These are phyloP conservation scores for Sporothrix sp. DNA, from an alignment of 2,329 filamentous ascomycete species.

Conservation along the genomic window DNA sequence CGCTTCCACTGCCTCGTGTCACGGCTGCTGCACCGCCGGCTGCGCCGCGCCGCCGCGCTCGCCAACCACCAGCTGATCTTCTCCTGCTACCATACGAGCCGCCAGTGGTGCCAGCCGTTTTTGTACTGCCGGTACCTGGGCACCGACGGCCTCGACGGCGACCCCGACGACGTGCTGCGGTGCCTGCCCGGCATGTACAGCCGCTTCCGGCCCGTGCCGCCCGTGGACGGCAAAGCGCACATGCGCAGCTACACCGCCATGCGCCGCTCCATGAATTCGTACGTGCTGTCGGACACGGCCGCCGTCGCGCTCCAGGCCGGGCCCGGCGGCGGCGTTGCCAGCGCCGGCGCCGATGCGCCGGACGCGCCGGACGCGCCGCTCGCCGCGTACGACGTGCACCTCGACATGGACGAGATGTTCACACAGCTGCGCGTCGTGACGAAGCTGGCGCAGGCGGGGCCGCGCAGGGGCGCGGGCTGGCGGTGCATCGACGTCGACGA, in stretches of 20 bases:
- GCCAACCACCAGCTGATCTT: constrained; percentile 59
- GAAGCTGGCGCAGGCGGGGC: constrained; percentile 58
- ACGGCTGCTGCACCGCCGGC: constrained; percentile 24
- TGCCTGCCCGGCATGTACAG: constrained; percentile 54
- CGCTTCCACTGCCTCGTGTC: constrained; percentile 24
- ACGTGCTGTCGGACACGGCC: constrained; percentile 16
- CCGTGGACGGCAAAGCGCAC: constrained; percentile 35
- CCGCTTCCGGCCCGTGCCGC: constrained; percentile 55
- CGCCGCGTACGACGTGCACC: constrained; percentile 49
- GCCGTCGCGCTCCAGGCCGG: not conserved
- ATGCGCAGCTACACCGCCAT: constrained; percentile 8
- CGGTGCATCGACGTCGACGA: constrained; percentile 58
- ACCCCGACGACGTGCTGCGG: constrained; percentile 25
- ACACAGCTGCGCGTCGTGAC: constrained; percentile 61
- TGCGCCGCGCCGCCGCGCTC: constrained; percentile 41
- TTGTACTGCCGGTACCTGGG: constrained; percentile 57
- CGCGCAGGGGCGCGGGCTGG: constrained; percentile 50
- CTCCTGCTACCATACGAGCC: constrained; percentile 67
- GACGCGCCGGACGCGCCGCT: not conserved
- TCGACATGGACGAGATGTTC: constrained; percentile 64
- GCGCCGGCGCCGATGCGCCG: constrained; percentile 1
- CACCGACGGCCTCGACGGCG: constrained; percentile 45
- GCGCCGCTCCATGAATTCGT: constrained; percentile 5
- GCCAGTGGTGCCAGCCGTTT: constrained; percentile 57
- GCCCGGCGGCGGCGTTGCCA: not conserved